A percentile compares a stretch with the other conserved stretches of the same genome.
Evolutionary conservation across 2,329 filamentous ascomycete genomes (phyloP).

Genomic region (Verticillium longisporum): DNA sequence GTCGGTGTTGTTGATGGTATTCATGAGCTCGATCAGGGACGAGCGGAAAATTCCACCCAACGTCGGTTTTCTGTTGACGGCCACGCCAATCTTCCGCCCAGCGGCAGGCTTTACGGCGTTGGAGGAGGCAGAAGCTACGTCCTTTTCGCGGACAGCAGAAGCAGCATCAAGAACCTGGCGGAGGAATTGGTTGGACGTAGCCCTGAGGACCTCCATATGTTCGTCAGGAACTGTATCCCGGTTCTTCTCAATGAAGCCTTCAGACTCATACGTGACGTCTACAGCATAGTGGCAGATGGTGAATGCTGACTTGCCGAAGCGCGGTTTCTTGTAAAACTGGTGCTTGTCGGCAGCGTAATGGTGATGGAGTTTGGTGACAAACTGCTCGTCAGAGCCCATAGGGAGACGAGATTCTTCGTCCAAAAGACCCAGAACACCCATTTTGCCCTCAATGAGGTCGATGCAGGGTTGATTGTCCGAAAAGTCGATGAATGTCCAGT

Average conservation of each 20-base stretch:
- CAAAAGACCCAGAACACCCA: conserved; percentile 84
- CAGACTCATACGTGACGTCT: conserved; percentile 97
- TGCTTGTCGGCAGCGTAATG: conserved; percentile 88
- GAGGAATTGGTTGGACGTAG: conserved; percentile 80
- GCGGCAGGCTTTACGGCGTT: conserved; percentile 73
- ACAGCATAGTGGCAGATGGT: conserved; percentile 98
- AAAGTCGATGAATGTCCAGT: conserved; percentile 99
- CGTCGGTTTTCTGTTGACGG: conserved; percentile 92
- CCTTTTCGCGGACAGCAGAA: conserved; percentile 83
- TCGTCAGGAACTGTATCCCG: conserved; percentile 97
- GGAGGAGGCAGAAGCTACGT: conserved; percentile 56
- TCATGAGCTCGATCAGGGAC: conserved; percentile 95
- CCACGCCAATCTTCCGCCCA: conserved; percentile 82
- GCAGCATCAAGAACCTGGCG: conserved; percentile 79
- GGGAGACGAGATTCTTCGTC: conserved; percentile 95
- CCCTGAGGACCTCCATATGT: conserved; percentile 86
- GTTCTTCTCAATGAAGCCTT: conserved; percentile 99
- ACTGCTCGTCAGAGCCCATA: conserved; percentile 96
- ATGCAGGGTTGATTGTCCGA: conserved; percentile 99
- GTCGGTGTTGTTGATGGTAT: conserved; percentile 94
- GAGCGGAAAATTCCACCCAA: conserved; percentile 98
- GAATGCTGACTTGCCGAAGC: conserved; percentile 95
- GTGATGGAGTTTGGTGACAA: conserved; percentile 91
- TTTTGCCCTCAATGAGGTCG: conserved; percentile 93
- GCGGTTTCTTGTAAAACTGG: conserved; percentile 96